Evolutionary conservation across 257 asterid species (phyloP).

Genomic region (Paulownia fortunei): DNA sequence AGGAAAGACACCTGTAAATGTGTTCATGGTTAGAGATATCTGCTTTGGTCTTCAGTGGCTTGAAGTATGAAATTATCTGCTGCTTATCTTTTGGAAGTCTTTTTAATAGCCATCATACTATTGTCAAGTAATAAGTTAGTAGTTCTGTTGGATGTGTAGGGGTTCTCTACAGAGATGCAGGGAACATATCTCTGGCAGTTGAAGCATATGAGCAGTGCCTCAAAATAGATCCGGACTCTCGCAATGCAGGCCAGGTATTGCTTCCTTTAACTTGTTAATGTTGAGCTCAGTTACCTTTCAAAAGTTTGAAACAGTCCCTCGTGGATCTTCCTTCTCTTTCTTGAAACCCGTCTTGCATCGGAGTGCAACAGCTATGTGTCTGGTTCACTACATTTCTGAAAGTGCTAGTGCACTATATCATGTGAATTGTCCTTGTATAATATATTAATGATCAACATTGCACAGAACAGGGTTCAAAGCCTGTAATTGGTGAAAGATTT

Average conservation of each 20-base stretch:
- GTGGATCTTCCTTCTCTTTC: constrained; percentile 11
- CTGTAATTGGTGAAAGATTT: constrained; percentile 5
- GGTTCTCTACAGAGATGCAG: constrained; percentile 98
- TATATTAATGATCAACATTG: not conserved
- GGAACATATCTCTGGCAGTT: constrained; percentile 90
- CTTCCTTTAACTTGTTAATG: constrained; percentile 29
- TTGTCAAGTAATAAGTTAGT: constrained; percentile 11
- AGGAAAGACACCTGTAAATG: not conserved
- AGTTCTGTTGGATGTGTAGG: constrained; percentile 59
- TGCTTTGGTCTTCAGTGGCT: constrained; percentile 13
- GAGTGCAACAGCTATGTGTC: constrained; percentile 10
- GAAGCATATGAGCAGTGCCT: constrained; percentile 99
- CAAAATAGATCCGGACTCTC: constrained; percentile 97
- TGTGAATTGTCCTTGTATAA: not conserved
- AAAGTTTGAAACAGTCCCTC: not conserved
- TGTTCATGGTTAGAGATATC: constrained; percentile 5
- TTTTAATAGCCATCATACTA: not conserved
- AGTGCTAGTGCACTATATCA: constrained; percentile 12
- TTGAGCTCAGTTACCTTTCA: constrained; percentile 19
- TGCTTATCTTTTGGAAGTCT: constrained; percentile 7
- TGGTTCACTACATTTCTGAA: constrained; percentile 1
- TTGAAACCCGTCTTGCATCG: constrained; percentile 13
- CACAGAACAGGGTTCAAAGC: not conserved
- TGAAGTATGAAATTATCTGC: not conserved
- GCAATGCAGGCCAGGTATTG: constrained; percentile 98